Evolutionary conservation across 2,329 filamentous ascomycete species (phyloP).

Genomic region (Davidsoniella neocaledoniae): DNA sequence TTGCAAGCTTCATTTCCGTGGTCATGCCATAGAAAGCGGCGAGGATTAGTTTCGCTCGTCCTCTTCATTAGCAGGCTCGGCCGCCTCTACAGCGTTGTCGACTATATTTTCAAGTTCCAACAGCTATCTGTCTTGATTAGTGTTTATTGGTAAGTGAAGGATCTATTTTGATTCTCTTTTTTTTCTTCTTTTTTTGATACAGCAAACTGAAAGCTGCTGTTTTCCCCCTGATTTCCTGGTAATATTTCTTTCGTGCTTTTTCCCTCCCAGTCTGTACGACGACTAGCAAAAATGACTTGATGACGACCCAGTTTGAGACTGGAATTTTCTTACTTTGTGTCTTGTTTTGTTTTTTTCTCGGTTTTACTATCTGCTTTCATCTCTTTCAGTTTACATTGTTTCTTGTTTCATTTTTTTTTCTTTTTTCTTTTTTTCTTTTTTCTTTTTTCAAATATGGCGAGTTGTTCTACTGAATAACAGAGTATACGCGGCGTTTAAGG

Average conservation of each 20-base stretch:
- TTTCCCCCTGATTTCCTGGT: neutral
- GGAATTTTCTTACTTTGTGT: neutral
- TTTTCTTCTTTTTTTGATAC: neutral
- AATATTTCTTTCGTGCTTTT: no score
- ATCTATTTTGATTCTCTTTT: neutral
- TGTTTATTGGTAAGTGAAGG: neutral
- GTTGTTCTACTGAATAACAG: neutral
- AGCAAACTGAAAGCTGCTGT: neutral
- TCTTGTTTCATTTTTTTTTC: neutral
- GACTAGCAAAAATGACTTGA: no score
- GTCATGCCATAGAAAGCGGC: slow-evolving; percentile 16
- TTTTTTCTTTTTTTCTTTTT: neutral
- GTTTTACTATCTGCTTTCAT: no score
- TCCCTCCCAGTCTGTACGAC: no score
- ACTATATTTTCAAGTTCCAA: no score
- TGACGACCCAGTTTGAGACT: no score
- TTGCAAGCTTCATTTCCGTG: slow-evolving; percentile 45
- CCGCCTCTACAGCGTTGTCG: no score
- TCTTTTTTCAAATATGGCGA: slow-evolving; percentile 1
- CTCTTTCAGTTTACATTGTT: neutral
- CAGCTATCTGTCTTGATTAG: no score
- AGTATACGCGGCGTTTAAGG: neutral
- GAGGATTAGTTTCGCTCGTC: neutral
- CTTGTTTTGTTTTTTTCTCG: neutral
- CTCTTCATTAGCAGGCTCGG: no score